Evolutionary conservation across 257 asterid genomes (phyloP).

Genomic region (Solanum etuberosum): DNA sequence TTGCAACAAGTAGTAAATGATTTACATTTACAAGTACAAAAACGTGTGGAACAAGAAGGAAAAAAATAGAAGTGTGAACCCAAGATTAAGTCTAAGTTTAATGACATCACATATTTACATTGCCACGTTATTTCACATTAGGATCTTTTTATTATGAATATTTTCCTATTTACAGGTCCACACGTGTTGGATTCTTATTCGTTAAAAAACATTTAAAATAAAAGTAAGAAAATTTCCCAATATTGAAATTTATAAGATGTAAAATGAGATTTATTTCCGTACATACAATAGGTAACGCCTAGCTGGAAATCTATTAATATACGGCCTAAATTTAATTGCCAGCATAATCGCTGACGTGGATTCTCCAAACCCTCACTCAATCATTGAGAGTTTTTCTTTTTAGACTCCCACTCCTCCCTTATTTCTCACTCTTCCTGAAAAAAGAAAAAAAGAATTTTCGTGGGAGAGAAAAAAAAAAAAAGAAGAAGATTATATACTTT

Average conservation of each 20-base stretch:
- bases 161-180: not conserved
- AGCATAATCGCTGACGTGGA: not conserved
- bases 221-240: not conserved
- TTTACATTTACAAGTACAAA: not conserved
- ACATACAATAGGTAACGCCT: slow-evolving; percentile 2
- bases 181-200: not conserved
- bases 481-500: not conserved
- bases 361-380: slow-evolving; percentile 5
- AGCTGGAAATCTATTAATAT: slow-evolving; percentile 17
- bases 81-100: not conserved
- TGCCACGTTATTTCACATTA: not conserved
- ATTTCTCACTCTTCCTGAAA: not conserved
- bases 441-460: not conserved
- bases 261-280: not conserved
- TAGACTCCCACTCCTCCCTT: not conserved
- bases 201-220: not conserved
- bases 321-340: slow-evolving; percentile 13
- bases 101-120: not conserved
- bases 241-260: not conserved
- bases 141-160: not conserved
- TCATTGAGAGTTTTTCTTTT: slow-evolving; percentile 6
- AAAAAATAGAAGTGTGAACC: not conserved
- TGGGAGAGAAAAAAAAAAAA: not conserved
- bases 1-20: not conserved
- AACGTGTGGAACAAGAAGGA: not conserved